phyloP scores from a whole-genome alignment of 148 eudicot species.

The Heliamphora exappendiculata region DNA sequence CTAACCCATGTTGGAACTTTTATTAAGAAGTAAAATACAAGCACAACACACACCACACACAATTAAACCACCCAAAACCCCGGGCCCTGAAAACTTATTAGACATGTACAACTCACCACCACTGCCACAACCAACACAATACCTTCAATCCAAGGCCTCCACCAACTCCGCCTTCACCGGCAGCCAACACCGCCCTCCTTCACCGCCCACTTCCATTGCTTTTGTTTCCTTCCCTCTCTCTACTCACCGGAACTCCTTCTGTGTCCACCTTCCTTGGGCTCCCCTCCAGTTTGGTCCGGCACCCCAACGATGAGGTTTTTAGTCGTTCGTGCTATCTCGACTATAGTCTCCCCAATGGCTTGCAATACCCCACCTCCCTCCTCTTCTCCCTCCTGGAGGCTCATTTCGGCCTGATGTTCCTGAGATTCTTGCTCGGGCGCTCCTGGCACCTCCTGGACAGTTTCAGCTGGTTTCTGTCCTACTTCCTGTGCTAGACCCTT shows the following conservation, averaged over 20 bases:
- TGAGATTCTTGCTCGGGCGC: not conserved
- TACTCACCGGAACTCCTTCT: not conserved
- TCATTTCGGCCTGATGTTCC: not conserved
- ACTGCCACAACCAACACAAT: not conserved
- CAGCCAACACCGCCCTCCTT: not conserved
- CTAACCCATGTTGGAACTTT: no score
- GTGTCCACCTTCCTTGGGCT: not conserved
- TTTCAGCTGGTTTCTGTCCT: not conserved
- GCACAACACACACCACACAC: not conserved
- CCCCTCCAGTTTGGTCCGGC: not conserved
- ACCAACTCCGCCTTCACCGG: not conserved
- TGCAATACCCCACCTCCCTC: conserved; percentile 21
- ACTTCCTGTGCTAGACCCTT: not conserved
- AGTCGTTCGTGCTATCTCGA: conserved; percentile 41
- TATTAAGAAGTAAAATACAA: not conserved
- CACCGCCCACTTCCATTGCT: not conserved
- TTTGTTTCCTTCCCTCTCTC: no score
- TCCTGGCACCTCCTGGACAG: not conserved
- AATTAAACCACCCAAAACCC: not conserved
- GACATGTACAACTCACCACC: not conserved
- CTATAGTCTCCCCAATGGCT: conserved; percentile 48
- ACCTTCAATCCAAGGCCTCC: not conserved
- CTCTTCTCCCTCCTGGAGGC: not conserved
- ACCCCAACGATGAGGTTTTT: conserved; percentile 31
- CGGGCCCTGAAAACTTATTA: not conserved